These are phyloP conservation scores for Sanghuangporus weigelae DNA, from an alignment of 1,284 basidiomycete species.

Conservation along the genomic window DNA sequence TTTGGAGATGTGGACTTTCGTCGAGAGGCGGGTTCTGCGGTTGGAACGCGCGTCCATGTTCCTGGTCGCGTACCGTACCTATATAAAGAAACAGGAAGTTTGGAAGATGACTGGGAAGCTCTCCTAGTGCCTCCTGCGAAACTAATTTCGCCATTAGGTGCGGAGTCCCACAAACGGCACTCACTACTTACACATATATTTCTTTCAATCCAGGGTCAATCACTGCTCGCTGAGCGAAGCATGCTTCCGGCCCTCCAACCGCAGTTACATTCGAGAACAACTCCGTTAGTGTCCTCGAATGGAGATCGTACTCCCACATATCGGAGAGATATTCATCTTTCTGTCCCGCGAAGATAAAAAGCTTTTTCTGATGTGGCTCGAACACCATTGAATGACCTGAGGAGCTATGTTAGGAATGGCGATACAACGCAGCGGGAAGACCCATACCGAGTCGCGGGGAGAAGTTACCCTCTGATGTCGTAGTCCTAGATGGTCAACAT, in stretches of 20 bases:
- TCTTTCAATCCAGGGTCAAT: conserved; percentile 59
- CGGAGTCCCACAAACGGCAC: neutral
- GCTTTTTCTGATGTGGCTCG: conserved; percentile 48
- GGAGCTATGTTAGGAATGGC: neutral
- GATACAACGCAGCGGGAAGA: neutral
- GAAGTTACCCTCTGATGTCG: conserved; percentile 29
- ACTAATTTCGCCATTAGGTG: neutral
- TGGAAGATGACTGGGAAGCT: conserved; percentile 21
- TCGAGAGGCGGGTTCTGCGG: neutral
- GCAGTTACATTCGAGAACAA: conserved; percentile 55
- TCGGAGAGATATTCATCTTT: conserved; percentile 62
- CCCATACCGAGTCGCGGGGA: conserved; percentile 57
- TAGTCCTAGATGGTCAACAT: conserved; percentile 4
- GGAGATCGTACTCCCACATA: conserved; percentile 68
- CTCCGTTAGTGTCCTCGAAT: conserved; percentile 52
- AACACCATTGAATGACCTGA: conserved; percentile 75
- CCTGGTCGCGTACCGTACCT: conserved; percentile 53
- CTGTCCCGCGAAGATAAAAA: conserved; percentile 71
- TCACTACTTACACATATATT: conserved; percentile 63
- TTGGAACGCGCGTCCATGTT: conserved; percentile 53
- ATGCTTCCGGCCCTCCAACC: conserved; percentile 58
- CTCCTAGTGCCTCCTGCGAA: neutral
- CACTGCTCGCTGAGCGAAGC: conserved; percentile 66
- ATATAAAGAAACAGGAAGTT: conserved; percentile 59
- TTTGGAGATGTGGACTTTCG: neutral